A percentile compares a stretch with the other conserved stretches of the same genome.
These are phyloP conservation scores for Amanita rimosa DNA, from an alignment of 768 basidiomycete species.

Conservation along the genomic window DNA sequence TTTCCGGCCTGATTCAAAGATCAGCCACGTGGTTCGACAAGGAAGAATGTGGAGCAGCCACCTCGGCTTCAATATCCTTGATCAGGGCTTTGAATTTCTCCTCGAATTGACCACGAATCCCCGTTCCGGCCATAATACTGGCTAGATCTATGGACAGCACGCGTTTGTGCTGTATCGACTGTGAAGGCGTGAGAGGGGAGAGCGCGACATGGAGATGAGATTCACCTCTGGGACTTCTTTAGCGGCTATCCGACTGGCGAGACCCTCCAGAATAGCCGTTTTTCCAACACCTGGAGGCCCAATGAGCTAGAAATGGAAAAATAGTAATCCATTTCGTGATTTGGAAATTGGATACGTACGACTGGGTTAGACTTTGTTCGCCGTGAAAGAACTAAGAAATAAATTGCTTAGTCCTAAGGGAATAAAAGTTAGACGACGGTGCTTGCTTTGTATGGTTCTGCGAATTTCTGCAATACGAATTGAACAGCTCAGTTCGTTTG, in stretches of 20 bases:
- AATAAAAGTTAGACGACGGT: conserved; percentile 12
- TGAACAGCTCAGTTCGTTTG: neutral
- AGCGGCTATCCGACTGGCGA: conserved; percentile 77
- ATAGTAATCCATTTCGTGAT: neutral
- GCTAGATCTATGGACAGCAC: conserved; percentile 81
- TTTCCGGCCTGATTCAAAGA: conserved; percentile 39
- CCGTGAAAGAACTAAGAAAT: conserved; percentile 57
- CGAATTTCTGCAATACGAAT: conserved; percentile 50
- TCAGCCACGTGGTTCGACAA: conserved; percentile 5
- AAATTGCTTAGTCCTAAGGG: neutral
- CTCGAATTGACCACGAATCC: conserved; percentile 87
- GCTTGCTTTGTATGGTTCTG: conserved; percentile 76
- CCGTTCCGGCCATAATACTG: conserved; percentile 79
- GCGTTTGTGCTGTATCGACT: conserved; percentile 74
- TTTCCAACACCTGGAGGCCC: conserved; percentile 89
- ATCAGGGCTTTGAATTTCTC: conserved; percentile 87
- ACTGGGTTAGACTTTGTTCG: conserved; percentile 92
- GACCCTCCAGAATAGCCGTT: conserved; percentile 84
- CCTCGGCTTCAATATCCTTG: conserved; percentile 84
- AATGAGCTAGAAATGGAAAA: conserved; percentile 38
- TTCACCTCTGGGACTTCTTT: conserved; percentile 86
- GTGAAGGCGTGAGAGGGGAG: neutral
- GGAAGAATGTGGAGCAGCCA: conserved; percentile 14
- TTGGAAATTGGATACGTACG: conserved; percentile 25
- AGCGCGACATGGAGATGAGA: neutral